Percentiles rank a stretch among this genome's conserved stretches.
These are phyloP conservation scores for Suhomyces maxii DNA, from an alignment of 1,139 yeast genomes.

Conservation along the genomic window DNA sequence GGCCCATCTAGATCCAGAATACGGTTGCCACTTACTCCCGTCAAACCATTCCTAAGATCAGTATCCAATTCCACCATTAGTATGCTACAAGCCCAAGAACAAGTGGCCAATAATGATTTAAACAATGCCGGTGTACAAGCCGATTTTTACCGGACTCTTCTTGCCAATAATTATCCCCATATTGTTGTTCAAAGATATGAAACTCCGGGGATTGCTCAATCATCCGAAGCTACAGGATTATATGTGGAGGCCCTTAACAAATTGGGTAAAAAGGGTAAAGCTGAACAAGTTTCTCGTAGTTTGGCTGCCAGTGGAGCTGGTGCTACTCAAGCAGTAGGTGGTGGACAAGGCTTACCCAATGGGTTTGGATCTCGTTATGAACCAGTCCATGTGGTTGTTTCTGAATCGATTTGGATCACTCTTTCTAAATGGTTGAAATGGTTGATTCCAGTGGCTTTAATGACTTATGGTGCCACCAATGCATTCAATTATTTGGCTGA, in stretches of 20 bases:
- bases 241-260: slow-evolving; percentile 79
- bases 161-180: slow-evolving; percentile 85
- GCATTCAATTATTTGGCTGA: slow-evolving; percentile 80
- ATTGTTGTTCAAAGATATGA: slow-evolving; percentile 90
- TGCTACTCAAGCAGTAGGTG: slow-evolving; percentile 20
- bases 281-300: slow-evolving; percentile 54
- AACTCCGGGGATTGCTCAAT: slow-evolving; percentile 83
- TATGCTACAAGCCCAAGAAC: slow-evolving; percentile 70
- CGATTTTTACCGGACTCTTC: slow-evolving; percentile 69
- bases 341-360: slow-evolving; percentile 32
- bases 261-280: slow-evolving; percentile 76
- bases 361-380: slow-evolving; percentile 56
- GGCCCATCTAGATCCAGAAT: not conserved
- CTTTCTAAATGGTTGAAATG: slow-evolving; percentile 88
- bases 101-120: slow-evolving; percentile 73
- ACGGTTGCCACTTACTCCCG: not conserved
- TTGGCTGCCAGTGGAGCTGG: slow-evolving; percentile 19
- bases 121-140: slow-evolving; percentile 73
- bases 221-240: slow-evolving; percentile 71
- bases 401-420: slow-evolving; percentile 77
- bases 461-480: slow-evolving; percentile 71
- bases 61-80: slow-evolving; percentile 28
- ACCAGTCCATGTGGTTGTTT: slow-evolving; percentile 88
- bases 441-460: slow-evolving; percentile 76
- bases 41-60: not conserved